Evolutionary conservation across 495 filamentous ascomycete species (phyloP).

Genomic region (Neurospora sp.): DNA sequence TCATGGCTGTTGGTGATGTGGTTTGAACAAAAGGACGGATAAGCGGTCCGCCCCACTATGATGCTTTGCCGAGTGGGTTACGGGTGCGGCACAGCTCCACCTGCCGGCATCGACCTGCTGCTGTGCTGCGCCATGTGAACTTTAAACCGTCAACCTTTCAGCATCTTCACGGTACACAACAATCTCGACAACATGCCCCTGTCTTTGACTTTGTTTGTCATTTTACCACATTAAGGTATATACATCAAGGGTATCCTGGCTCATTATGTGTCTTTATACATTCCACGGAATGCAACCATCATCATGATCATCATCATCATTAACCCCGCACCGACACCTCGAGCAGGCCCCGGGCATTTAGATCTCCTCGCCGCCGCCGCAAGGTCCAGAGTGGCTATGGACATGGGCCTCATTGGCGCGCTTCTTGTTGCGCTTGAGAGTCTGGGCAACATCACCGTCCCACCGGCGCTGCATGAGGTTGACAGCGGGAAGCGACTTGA

Average conservation of each 20-base stretch:
- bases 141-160: not conserved
- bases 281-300: not conserved
- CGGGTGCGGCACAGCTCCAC: not conserved
- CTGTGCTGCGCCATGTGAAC: not conserved
- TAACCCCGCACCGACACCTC: not conserved
- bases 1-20: too few species aligned
- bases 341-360: not conserved
- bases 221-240: not conserved
- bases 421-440: slow-evolving; percentile 3
- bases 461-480: slow-evolving; percentile 4
- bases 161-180: not conserved
- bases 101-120: not conserved
- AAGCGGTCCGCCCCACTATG: not conserved
- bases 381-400: slow-evolving; percentile 7
- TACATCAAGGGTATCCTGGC: not conserved
- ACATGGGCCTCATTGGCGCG: not conserved
- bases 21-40: not conserved
- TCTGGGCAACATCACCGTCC: slow-evolving; percentile 7
- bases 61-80: not conserved
- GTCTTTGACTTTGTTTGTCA: not conserved
- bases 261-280: not conserved
- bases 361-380: slow-evolving; percentile 8
- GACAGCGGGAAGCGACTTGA: slow-evolving; percentile 17
- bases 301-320: not conserved
- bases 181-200: not conserved